Evolutionary conservation across 2,329 filamentous ascomycete genomes (phyloP).

Genomic region (Aureobasidium sp.): DNA sequence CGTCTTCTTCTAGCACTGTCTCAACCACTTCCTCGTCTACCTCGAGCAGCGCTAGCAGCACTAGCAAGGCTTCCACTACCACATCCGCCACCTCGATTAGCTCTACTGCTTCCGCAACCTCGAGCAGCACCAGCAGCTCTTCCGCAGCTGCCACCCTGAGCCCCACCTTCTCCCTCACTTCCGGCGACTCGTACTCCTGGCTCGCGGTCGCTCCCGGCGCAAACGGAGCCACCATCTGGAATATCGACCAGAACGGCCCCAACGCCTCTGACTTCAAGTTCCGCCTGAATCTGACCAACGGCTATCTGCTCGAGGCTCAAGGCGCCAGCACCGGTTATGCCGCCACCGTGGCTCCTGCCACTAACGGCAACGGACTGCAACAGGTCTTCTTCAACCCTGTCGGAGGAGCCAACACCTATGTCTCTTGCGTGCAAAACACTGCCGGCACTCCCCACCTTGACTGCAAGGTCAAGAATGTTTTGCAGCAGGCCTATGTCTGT

Average conservation of each 20-base stretch:
- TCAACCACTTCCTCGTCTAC: not conserved
- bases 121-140: not conserved
- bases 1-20: not conserved
- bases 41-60: not conserved
- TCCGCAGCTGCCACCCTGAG: not conserved
- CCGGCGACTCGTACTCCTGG: not conserved
- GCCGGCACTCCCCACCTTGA: not conserved
- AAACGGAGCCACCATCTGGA: not conserved
- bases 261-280: not conserved
- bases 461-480: not conserved
- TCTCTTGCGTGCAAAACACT: not conserved
- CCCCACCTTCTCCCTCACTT: not conserved
- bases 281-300: not conserved
- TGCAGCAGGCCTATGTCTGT: not conserved
- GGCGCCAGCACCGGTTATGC: not conserved
- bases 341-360: not conserved
- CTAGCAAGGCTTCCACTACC: not conserved
- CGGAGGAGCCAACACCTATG: not conserved
- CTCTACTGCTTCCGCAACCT: not conserved
- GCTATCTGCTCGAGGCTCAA: not conserved
- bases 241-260: not conserved
- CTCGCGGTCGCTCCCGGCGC: not conserved
- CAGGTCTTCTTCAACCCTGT: not conserved
- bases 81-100: not conserved
- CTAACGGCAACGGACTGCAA: not conserved